phyloP scores from a whole-genome alignment of 2,329 filamentous ascomycete species.

The Coniochaeta sp. region DNA sequence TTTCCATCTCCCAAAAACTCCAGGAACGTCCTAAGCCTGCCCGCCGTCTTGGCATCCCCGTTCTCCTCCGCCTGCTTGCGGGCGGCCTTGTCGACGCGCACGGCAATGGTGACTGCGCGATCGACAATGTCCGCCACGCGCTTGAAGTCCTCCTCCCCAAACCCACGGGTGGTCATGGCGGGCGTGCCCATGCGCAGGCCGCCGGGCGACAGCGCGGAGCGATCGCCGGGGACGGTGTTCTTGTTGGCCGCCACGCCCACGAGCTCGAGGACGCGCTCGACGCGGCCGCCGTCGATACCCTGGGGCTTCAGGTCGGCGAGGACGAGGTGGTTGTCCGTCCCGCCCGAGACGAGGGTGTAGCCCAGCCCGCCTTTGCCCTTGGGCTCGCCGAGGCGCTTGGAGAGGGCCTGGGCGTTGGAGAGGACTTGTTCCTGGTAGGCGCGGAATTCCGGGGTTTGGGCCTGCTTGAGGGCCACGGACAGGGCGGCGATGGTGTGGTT shows the following conservation, averaged over 20 bases:
- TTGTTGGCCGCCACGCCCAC: constrained; percentile 98
- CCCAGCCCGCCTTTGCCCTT: constrained; percentile 73
- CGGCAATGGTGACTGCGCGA: constrained; percentile 71
- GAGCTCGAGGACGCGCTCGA: constrained; percentile 84
- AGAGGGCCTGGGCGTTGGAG: constrained; percentile 84
- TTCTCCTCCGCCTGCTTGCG: constrained; percentile 61
- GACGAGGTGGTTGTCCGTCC: constrained; percentile 96
- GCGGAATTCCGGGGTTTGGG: constrained; percentile 81
- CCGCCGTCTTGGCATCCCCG: constrained; percentile 54
- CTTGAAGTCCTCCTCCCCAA: constrained; percentile 80
- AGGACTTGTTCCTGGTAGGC: constrained; percentile 88
- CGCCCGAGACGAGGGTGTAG: constrained; percentile 86
- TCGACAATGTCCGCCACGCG: constrained; percentile 82
- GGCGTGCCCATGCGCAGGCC: constrained; percentile 92
- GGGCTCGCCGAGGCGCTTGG: constrained; percentile 54
- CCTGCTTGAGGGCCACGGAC: constrained; percentile 90
- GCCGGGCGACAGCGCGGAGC: constrained; percentile 85
- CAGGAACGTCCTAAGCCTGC: constrained; percentile 60
- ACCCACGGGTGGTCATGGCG: constrained; percentile 96
- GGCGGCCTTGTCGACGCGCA: constrained; percentile 66
- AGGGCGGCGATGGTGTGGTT: constrained; percentile 98
- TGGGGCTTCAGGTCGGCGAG: constrained; percentile 87
- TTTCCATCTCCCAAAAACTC: constrained; percentile 63
- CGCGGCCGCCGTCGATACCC: constrained; percentile 78
- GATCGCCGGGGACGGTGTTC: constrained; percentile 95